Evolutionary conservation across 2,329 filamentous ascomycete species (phyloP).

Genomic region (Pestalotiopsis sp.): DNA sequence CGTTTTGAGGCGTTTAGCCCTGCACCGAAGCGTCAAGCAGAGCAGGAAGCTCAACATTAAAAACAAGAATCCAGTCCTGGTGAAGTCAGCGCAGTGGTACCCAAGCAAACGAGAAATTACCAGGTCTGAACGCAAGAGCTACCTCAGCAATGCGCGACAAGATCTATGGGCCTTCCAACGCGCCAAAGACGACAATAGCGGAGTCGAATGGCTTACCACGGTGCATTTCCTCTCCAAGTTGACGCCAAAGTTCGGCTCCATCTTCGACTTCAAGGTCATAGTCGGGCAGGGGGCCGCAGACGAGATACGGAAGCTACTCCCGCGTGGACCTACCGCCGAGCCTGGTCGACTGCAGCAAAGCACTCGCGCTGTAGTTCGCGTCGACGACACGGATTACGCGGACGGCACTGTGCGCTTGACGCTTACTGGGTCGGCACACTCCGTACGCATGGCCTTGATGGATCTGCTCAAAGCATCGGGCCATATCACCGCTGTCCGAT

Average conservation of each 20-base stretch:
- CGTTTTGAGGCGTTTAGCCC: constrained; percentile 12
- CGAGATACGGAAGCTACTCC: constrained; percentile 24
- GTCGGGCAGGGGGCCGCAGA: constrained; percentile 26
- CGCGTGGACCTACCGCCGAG: constrained; percentile 24
- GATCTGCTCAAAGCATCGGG: constrained; percentile 29
- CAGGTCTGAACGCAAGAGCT: constrained; percentile 25
- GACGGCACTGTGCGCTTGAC: constrained; percentile 24
- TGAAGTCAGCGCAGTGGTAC: constrained; percentile 18
- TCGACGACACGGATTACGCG: constrained; percentile 20
- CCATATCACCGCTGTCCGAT: constrained; percentile 26
- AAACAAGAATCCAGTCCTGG: constrained; percentile 18
- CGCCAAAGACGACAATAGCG: constrained; percentile 14
- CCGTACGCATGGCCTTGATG: constrained; percentile 26
- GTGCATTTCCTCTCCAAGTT: constrained; percentile 28
- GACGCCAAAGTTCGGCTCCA: constrained; percentile 25
- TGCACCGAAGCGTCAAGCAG: constrained; percentile 18
- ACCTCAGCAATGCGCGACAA: constrained; percentile 23
- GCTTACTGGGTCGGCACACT: constrained; percentile 28
- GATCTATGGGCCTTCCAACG: constrained; percentile 19
- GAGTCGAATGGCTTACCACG: constrained; percentile 22
- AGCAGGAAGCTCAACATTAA: constrained; percentile 4
- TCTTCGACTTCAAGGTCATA: constrained; percentile 29
- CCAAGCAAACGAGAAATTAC: constrained; percentile 16
- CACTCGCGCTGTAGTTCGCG: constrained; percentile 26
- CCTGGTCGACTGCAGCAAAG: constrained; percentile 26